Conservation (phyloP, 371 early-diverging fungal species). For the Apophysomyces variabilis region DNA sequence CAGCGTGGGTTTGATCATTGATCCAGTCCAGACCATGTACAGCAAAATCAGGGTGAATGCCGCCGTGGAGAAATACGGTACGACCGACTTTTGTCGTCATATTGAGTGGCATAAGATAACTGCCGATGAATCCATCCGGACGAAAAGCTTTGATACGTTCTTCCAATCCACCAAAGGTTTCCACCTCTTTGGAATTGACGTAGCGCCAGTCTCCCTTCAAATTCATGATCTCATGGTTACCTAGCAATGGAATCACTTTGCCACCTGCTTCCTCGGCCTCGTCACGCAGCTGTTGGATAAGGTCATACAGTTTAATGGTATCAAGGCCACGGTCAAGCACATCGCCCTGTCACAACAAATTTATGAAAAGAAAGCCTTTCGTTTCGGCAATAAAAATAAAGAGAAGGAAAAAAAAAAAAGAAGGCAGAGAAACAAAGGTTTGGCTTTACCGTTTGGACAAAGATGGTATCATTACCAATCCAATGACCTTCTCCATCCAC, state of each 20-base stretch:
- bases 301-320: constrained; percentile 68
- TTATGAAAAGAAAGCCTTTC: too few species aligned
- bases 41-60: constrained; percentile 57
- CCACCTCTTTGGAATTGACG: constrained; percentile 67
- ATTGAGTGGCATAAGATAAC: constrained; percentile 56
- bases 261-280: constrained; percentile 68
- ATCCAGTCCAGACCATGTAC: constrained; percentile 61
- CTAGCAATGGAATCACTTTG: constrained; percentile 58
- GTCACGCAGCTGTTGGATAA: constrained; percentile 58
- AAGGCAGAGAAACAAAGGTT: neutral
- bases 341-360: constrained; percentile 58
- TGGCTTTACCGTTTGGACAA: constrained; percentile 51
- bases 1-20: constrained; percentile 53
- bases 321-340: constrained; percentile 77
- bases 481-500: constrained; percentile 65
- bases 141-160: constrained; percentile 61
- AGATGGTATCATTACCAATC: constrained; percentile 62
- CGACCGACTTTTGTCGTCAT: constrained; percentile 65
- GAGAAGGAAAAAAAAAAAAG: neutral
- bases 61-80: constrained; percentile 80
- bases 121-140: constrained; percentile 70
- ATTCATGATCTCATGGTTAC: constrained; percentile 84
- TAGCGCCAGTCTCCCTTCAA: constrained; percentile 72
- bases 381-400: neutral
- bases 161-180: constrained; percentile 64